Base-by-base conservation (phyloP, 345 rosid species). In the Raphanus sativus region DNA sequence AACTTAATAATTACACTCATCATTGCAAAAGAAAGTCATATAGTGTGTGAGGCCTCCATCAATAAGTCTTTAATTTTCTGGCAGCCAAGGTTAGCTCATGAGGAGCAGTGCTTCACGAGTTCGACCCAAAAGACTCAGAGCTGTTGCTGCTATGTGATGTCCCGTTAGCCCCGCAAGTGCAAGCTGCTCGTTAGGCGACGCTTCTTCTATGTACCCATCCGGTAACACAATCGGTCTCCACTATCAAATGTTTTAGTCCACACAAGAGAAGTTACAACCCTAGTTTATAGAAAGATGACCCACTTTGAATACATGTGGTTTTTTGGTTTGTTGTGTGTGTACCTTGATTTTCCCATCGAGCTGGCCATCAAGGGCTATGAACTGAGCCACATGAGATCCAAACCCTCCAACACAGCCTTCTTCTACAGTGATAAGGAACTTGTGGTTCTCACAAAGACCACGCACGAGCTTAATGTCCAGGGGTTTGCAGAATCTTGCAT, bases 401-500 rank as follows among this genome's bases (percentile, higher is more conserved):
- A 94, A 91, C 62, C 98, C 98, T 38, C 97, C 98, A 11, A 91
- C 76, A 17, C 93, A 84, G 25, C 98, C 98, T 85, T 94, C 98
- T 89, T 94, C 98, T 0, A 94, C 90, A 2, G 97, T 91, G 65
- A 94, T 83, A 32, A 94, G 84, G 77, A 89, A 85, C 61, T 69
- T 61, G 79, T 94, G 98, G 68, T 85, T 85, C 68, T 83, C 73
- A 59, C 97, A 94, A 63, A 94, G 86, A 77, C 84, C 82, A 65
- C 97, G 85, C 52, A 94, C 81, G 33, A 91, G 97, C 77, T 84
- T 82, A 0, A 86, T 86, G 81, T 94, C 97, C 0, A 94, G 91
- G 45, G 98, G 97, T 84, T 94, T 94, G 89, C 98, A 94, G 75
- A 94, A 94, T 73, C 96, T 89, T 72, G 98, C 96, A 85, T 94